Conservation (phyloP, 192 early-diverging fungal genomes). For the Coemansia sp. region DNA sequence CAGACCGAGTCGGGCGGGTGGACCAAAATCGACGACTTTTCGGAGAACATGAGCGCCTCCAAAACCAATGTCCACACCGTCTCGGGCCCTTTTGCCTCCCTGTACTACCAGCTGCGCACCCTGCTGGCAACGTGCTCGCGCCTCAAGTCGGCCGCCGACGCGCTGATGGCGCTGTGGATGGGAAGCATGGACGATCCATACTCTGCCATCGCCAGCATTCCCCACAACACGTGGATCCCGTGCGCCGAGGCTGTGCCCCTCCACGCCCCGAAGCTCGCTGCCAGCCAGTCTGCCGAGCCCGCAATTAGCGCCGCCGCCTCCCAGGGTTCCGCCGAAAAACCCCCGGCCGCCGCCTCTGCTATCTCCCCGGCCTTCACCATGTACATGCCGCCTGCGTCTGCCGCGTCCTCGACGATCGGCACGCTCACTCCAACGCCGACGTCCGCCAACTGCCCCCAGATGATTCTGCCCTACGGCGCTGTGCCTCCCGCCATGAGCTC, state of each 20-base stretch:
- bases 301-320: neutral
- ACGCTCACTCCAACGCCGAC: slow-evolving; percentile 54
- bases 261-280: slow-evolving; percentile 20
- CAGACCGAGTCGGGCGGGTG: slow-evolving; percentile 41
- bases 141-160: slow-evolving; percentile 46
- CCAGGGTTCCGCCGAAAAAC: neutral
- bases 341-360: neutral
- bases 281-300: neutral
- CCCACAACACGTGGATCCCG: slow-evolving; percentile 43
- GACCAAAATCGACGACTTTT: slow-evolving; percentile 49
- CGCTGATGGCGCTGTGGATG: slow-evolving; percentile 52
- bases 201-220: slow-evolving; percentile 27
- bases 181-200: slow-evolving; percentile 57
- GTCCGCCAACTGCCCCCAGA: slow-evolving; percentile 13
- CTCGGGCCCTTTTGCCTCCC: slow-evolving; percentile 32
- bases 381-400: slow-evolving; percentile 37
- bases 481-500: slow-evolving; percentile 20
- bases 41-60: slow-evolving; percentile 42
- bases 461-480: neutral
- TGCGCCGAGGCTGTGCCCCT: slow-evolving; percentile 32
- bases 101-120: slow-evolving; percentile 51
- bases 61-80: slow-evolving; percentile 39
- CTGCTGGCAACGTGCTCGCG: slow-evolving; percentile 52
- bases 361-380: slow-evolving; percentile 9
- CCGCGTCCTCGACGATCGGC: slow-evolving; percentile 37